Conservation (phyloP, 371 early-diverging fungal genomes). For the Vairimorpha apis region DNA sequence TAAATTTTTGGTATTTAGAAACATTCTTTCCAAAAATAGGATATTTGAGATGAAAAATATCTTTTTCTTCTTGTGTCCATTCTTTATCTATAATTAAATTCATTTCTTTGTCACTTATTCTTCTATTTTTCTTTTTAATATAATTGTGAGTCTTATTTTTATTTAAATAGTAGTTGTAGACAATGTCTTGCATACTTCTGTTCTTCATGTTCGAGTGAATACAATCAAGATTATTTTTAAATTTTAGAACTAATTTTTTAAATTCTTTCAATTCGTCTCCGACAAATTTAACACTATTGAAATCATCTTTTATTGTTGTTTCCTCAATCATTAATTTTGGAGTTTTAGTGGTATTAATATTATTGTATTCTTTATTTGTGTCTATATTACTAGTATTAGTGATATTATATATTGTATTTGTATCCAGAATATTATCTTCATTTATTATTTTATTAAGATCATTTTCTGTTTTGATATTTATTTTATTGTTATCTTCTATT, state of each 20-base stretch:
- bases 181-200: constrained; percentile 21
- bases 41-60: constrained; percentile 29
- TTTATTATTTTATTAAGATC: too few species aligned
- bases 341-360: too few species aligned
- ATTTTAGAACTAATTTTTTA: constrained; percentile 28
- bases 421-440: not conserved
- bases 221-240: constrained; percentile 42
- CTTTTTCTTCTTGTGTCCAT: constrained; percentile 53
- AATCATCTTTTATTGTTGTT: too few species aligned
- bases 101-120: constrained; percentile 48
- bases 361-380: not conserved
- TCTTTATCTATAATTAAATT: constrained; percentile 33
- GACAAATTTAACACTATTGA: too few species aligned
- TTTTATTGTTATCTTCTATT: too few species aligned
- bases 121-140: constrained; percentile 39
- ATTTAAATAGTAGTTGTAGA: constrained; percentile 46
- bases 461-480: too few species aligned
- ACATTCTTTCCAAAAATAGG: constrained; percentile 37
- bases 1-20: constrained; percentile 36
- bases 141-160: constrained; percentile 46
- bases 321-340: too few species aligned
- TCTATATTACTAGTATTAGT: not conserved
- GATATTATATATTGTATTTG: not conserved
- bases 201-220: constrained; percentile 30
- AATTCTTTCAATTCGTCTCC: constrained; percentile 31